Evolutionary conservation across 441 rosid genomes (phyloP).

Genomic region (Croton setiger): DNA sequence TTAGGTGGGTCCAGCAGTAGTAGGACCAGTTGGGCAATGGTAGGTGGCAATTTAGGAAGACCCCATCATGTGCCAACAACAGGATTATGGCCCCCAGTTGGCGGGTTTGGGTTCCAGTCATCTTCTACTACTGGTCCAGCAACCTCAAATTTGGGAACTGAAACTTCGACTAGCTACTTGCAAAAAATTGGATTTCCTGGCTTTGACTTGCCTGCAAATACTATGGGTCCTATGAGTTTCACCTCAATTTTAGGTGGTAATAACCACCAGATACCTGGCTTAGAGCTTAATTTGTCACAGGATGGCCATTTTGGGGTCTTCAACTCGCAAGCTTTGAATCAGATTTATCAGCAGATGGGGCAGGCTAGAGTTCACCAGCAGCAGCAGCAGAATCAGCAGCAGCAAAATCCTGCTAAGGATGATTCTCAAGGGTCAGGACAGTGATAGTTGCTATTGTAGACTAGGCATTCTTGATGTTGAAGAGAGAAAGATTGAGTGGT

Average conservation of each 20-base stretch:
- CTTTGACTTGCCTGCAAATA: conserved; percentile 60
- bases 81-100: conserved; percentile 70
- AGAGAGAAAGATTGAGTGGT: conserved; percentile 25
- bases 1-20: conserved; percentile 62
- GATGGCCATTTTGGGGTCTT: conserved; percentile 86
- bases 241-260: conserved; percentile 58
- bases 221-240: conserved; percentile 69
- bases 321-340: conserved; percentile 67
- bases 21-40: conserved; percentile 66
- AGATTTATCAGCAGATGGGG: conserved; percentile 92
- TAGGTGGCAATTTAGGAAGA: conserved; percentile 59
- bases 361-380: conserved; percentile 66
- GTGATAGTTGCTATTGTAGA: conserved; percentile 28
- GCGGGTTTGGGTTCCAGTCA: conserved; percentile 59
- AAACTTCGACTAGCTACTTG: conserved; percentile 46
- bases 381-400: conserved; percentile 54
- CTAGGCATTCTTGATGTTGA: conserved; percentile 35
- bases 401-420: conserved; percentile 57
- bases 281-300: conserved; percentile 91
- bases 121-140: conserved; percentile 41
- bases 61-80: conserved; percentile 48
- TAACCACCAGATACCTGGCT: conserved; percentile 71
- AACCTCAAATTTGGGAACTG: conserved; percentile 48
- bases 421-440: conserved; percentile 84
- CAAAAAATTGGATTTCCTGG: conserved; percentile 71